Conservation (phyloP, 2,329 filamentous ascomycete species). For the Pyrenochaeta sp. region DNA sequence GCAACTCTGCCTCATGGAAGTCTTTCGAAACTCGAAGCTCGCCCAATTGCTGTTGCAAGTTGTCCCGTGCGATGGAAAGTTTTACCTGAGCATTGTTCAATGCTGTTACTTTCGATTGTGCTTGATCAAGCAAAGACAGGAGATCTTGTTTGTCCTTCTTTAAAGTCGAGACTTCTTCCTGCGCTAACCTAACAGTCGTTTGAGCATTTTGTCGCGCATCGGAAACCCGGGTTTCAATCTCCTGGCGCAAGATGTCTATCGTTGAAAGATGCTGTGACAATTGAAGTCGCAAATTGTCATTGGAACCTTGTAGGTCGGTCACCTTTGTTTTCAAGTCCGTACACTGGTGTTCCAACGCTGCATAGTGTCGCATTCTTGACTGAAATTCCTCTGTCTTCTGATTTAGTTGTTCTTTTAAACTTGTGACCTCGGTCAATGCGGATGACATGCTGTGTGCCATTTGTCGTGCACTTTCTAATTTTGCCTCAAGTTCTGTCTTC, state of each 20-base stretch:
- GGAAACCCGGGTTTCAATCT: slow-evolving; percentile 10
- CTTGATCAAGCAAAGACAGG: slow-evolving; percentile 11
- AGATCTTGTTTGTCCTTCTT: slow-evolving; percentile 24
- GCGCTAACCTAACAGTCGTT: slow-evolving; percentile 9
- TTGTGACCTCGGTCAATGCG: slow-evolving; percentile 10
- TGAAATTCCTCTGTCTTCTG: slow-evolving; percentile 10
- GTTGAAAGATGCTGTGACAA: slow-evolving; percentile 14
- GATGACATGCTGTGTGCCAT: slow-evolving; percentile 2
- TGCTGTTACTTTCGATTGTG: slow-evolving; percentile 12
- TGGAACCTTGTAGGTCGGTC: slow-evolving; percentile 10
- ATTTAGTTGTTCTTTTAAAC: slow-evolving; percentile 18
- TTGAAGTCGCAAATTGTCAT: slow-evolving; percentile 14
- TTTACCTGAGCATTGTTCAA: slow-evolving; percentile 13
- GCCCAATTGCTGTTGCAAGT: slow-evolving; percentile 15
- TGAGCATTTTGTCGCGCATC: slow-evolving; percentile 14
- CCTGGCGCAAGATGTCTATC: slow-evolving; percentile 18
- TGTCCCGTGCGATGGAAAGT: slow-evolving; percentile 14
- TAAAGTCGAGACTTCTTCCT: slow-evolving; percentile 5
- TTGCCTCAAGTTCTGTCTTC: slow-evolving; percentile 13
- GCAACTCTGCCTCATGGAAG: slow-evolving; percentile 11
- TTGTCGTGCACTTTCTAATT: slow-evolving; percentile 10
- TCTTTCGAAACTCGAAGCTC: slow-evolving; percentile 16
- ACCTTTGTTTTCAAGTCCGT: slow-evolving; percentile 2
- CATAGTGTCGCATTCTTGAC: slow-evolving; percentile 8
- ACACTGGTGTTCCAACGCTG: slow-evolving; percentile 7